phyloP scores from a whole-genome alignment of 192 early-diverging fungal species.

The Coemansia sp. region DNA sequence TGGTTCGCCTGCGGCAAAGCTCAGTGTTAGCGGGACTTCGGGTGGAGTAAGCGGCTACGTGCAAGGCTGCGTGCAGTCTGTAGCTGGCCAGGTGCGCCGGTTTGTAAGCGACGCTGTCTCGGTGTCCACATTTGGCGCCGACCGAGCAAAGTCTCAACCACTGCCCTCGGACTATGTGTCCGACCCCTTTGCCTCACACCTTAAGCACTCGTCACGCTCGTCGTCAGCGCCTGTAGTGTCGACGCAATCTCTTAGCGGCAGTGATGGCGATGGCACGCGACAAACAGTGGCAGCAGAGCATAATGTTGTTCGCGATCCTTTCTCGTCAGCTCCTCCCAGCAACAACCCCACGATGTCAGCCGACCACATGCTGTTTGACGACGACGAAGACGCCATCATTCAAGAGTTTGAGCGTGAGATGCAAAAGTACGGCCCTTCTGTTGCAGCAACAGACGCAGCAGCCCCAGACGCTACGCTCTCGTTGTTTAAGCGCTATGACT shows the following conservation, averaged over 20 bases:
- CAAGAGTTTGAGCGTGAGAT: constrained; percentile 59
- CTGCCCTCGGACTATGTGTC: constrained; percentile 23
- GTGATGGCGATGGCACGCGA: not conserved
- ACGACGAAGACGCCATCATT: constrained; percentile 55
- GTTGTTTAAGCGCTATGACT: constrained; percentile 11
- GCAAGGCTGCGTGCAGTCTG: constrained; percentile 46
- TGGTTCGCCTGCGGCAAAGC: not conserved
- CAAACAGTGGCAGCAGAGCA: not conserved
- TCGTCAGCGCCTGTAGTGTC: constrained; percentile 3
- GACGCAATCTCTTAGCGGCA: not conserved
- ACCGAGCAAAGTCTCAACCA: constrained; percentile 17
- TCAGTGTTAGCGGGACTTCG: not conserved
- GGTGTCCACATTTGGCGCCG: constrained; percentile 28
- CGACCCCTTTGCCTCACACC: constrained; percentile 34
- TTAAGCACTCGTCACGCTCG: constrained; percentile 11
- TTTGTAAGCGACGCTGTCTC: constrained; percentile 43
- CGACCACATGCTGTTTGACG: constrained; percentile 51
- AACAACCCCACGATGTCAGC: constrained; percentile 7
- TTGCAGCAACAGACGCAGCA: not conserved
- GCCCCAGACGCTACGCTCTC: constrained; percentile 1
- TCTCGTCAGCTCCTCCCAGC: constrained; percentile 13
- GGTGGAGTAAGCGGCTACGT: constrained; percentile 43
- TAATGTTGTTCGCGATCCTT: constrained; percentile 49
- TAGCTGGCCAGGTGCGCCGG: constrained; percentile 52
- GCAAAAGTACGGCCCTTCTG: constrained; percentile 31